Evolutionary conservation across 768 basidiomycete species (phyloP).

Genomic region (Russula sp.): DNA sequence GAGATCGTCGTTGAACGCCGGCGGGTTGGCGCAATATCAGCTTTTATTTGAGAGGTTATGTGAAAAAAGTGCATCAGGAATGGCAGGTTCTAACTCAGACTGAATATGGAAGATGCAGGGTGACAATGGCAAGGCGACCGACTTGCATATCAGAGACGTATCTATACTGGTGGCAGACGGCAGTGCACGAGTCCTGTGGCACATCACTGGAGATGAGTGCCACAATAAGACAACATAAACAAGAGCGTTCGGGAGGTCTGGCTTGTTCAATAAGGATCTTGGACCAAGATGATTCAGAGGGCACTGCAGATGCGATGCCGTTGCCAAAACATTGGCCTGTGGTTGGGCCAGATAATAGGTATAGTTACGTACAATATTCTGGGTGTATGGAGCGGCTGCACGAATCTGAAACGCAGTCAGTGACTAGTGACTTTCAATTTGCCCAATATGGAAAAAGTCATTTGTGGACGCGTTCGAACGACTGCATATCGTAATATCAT

Average conservation of each 20-base stretch:
- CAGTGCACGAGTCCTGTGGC: not conserved
- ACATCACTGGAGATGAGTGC: not conserved
- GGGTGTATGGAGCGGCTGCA: too few relatives aligned
- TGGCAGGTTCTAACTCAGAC: not conserved
- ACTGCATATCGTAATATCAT: too few relatives aligned
- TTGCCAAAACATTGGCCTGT: too few relatives aligned
- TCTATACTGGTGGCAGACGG: not conserved
- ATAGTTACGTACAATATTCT: too few relatives aligned
- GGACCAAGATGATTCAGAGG: not conserved
- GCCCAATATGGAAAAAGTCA: too few relatives aligned
- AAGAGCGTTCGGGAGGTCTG: not conserved
- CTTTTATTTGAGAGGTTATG: not conserved
- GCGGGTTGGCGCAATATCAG: not conserved
- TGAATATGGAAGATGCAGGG: not conserved
- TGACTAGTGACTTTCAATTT: too few relatives aligned
- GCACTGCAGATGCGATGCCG: not conserved
- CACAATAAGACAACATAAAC: not conserved
- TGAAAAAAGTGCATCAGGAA: not conserved
- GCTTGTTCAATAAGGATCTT: not conserved
- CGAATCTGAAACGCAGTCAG: too few relatives aligned
- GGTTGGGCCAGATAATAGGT: too few relatives aligned
- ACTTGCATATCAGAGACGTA: not conserved
- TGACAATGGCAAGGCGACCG: not conserved
- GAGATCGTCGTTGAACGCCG: conserved; percentile 10
- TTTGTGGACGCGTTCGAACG: too few relatives aligned